Base-by-base conservation (phyloP, 331 rosid species). In the Quercus lobata region DNA sequence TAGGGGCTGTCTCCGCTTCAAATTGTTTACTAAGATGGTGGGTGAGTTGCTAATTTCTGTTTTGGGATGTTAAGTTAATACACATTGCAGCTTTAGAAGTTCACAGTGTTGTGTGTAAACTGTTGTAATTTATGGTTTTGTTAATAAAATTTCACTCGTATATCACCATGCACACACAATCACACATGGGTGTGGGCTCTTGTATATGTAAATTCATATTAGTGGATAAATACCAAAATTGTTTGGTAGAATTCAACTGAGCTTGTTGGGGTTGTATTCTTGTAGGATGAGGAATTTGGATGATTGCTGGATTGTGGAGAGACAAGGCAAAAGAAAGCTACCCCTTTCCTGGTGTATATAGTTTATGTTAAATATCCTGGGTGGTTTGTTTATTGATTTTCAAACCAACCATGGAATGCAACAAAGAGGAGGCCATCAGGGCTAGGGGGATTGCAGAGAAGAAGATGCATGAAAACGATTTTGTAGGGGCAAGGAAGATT, bases 401-500 rank as follows among this genome's bases (percentile, higher is more conserved):
- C 60, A n/a, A 24, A 72, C 80, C 85, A 73, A 24, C 22, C 72
- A 94, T 94, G 98, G 98, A 94, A 85, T 94, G 98, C 87, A 94
- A 94, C 88, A 94, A 83, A 89, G 98, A 91, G 35, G 98, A 94
- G 79, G 97, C 97, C 56, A 1, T 77, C 69, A 87, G 89, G 83
- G 97, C 98, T 16, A 89, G 86, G 88, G 61, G 89, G 32, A 80
- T 94, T 75, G 94, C 97, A 8, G 96, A 92, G 57, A 82, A 74
- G 72, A 91, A 66, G 82, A 76, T 94, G 94, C 86, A 84, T 65
- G 76, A 17, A 57, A 79, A 86, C 22, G 97, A 94, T 80, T 94
- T 87, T 86, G 73, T 41, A 34, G 97, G 92, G 81, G 98, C 93
- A 7, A 74, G 72, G 89, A 94, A 87, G 95, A 78, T 89, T 79